These are phyloP conservation scores for Delonix regia DNA, from an alignment of 306 rosid species.

Conservation along the genomic window DNA sequence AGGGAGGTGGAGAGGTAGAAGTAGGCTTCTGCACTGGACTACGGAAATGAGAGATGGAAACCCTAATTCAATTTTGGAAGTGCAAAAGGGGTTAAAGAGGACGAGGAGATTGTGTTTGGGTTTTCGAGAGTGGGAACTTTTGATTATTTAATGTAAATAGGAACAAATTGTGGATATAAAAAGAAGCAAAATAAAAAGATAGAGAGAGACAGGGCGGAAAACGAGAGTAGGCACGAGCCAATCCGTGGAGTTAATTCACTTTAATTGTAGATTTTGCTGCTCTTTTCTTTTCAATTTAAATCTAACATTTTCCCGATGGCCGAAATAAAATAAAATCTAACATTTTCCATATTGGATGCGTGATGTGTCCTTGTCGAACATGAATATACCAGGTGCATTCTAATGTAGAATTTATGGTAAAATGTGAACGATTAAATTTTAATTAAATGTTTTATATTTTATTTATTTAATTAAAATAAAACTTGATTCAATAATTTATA, in stretches of 20 bases:
- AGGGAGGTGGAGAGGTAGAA: constrained; percentile 29
- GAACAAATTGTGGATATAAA: constrained; percentile 11
- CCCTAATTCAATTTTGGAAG: constrained; percentile 73
- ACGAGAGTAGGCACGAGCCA: neutral
- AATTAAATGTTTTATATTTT: too few relatives aligned
- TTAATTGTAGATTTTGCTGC: neutral
- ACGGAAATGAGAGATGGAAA: constrained; percentile 54
- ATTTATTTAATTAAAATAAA: too few relatives aligned
- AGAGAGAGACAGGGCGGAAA: neutral
- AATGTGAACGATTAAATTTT: too few relatives aligned
- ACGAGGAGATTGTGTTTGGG: constrained; percentile 37
- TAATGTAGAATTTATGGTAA: too few relatives aligned
- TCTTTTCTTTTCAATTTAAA: neutral
- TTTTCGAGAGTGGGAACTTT: constrained; percentile 57
- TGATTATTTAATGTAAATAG: constrained; percentile 35
- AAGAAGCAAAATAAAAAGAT: neutral
- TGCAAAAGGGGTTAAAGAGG: neutral
- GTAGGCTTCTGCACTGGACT: constrained; percentile 37
- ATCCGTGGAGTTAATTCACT: neutral
- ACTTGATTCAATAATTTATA: too few relatives aligned
- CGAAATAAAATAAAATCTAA: too few relatives aligned
- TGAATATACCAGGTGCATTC: too few relatives aligned
- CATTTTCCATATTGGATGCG: neutral
- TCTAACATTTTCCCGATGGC: neutral
- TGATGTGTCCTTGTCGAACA: too few relatives aligned